Base-by-base conservation (phyloP, 192 early-diverging fungal species). In the Entophlyctis luteolus region DNA sequence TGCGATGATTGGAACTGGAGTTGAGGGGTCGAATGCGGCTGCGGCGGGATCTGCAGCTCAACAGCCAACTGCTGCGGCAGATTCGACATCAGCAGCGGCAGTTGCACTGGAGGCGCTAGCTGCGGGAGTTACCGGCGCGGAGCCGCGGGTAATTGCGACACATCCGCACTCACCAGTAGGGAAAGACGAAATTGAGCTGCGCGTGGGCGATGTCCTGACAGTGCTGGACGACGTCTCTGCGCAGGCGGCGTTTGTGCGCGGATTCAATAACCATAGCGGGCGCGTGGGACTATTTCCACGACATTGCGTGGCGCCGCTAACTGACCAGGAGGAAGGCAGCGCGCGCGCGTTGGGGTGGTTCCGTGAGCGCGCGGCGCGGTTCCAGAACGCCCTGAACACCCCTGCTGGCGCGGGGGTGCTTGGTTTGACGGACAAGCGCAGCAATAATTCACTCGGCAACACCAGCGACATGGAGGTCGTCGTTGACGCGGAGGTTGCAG, bases 131-230 rank as follows among this genome's bases (percentile, higher is more conserved):
- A 49, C 32, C 31, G 48, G n/a, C 12, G 25, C 34, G 25, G 23
- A 25, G 54, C 4, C 18, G 10, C 67, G 59, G 6, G 67, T 46
- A 8, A 31, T 58, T 28, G 55, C 23, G 6, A 50, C 62, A 5
- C 34, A 35, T 14, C 29, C 58, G 34, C 68, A 70, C 23, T 50
- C 29, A 10, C 68, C 68, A 2, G 58, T 70, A 23, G 68, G 68
- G 18, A 70, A 70, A 49, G 68, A 70, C 29, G 68, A 70, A 50
- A 70, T 70, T 48, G 68, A 70, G 39, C 59, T 70, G 48, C 56
- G 58, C 14, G 59, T 55, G 47, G 6, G 3, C 37, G 16, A 27
- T 16, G 16, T 57, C 16, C 20, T 57, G 25, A 20, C 34, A 57
- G 6, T 18, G 18, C 18, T 35, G 53, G 23, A 59, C 25, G 14